Percentiles rank a stretch among this genome's conserved stretches.
phyloP scores from a whole-genome alignment of 148 eudicot genomes.

The Amaranthus cruentus region DNA sequence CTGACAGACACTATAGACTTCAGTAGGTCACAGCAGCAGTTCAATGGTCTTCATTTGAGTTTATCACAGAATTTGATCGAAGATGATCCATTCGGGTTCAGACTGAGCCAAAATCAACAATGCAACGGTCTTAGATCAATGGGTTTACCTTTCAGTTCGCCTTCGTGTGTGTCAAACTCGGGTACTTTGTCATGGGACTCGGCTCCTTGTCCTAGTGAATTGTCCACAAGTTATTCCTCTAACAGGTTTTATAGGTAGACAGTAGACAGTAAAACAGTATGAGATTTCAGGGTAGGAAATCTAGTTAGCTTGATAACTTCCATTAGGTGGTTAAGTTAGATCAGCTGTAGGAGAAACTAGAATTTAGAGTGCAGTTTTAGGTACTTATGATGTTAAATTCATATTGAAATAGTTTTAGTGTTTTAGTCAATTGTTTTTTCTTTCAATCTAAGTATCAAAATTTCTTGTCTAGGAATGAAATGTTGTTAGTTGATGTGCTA shows the following conservation, averaged over 20 bases:
- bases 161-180: slow-evolving; percentile 26
- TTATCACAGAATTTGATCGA: slow-evolving; percentile 45
- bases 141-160: slow-evolving; percentile 58
- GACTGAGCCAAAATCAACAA: slow-evolving; percentile 36
- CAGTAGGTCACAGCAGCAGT: slow-evolving; percentile 40
- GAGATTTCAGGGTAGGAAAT: slow-evolving; percentile 7
- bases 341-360: slow-evolving; percentile 18
- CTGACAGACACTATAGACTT: slow-evolving; percentile 34
- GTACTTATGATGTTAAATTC: slow-evolving; percentile 1
- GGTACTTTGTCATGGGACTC: slow-evolving; percentile 59
- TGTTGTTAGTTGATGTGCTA: neutral
- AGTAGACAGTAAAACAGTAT: neutral
- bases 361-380: slow-evolving; percentile 16
- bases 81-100: slow-evolving; percentile 31
- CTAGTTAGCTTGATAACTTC: neutral
- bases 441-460: neutral
- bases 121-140: slow-evolving; percentile 39
- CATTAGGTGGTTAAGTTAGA: slow-evolving; percentile 13
- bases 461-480: neutral
- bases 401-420: neutral
- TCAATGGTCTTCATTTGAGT: slow-evolving; percentile 33
- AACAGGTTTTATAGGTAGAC: slow-evolving; percentile 39
- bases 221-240: slow-evolving; percentile 50
- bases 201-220: slow-evolving; percentile 60
- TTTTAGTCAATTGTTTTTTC: slow-evolving; percentile 17